phyloP scores from a whole-genome alignment of 179 eudicot species.

The Spergularia azorica region DNA sequence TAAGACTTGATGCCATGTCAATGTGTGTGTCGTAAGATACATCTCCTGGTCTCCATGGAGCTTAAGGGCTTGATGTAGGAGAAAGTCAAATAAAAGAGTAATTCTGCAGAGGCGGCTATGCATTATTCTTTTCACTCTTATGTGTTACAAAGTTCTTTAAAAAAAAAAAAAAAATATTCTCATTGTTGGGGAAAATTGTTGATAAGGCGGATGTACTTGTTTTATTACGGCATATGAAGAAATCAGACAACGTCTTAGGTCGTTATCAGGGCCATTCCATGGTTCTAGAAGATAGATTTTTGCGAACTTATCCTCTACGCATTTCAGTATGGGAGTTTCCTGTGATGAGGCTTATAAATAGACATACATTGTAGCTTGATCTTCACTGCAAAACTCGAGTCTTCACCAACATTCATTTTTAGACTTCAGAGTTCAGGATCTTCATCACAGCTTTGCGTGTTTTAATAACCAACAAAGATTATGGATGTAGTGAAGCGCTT shows the following conservation, averaged over 20 bases:
- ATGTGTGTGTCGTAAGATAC: constrained; percentile 2
- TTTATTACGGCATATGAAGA: constrained; percentile 18
- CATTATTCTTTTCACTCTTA: constrained; percentile 19
- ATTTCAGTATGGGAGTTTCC: background rate
- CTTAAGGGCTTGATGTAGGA: constrained; percentile 5
- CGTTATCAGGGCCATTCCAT: constrained; percentile 14
- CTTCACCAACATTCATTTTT: background rate
- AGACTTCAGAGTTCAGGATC: background rate
- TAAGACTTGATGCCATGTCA: background rate
- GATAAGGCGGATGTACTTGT: constrained; percentile 21
- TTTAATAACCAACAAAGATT: background rate
- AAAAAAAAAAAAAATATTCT: background rate
- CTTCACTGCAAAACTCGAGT: constrained; percentile 21
- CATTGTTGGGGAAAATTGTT: background rate
- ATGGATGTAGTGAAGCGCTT: constrained; percentile 42
- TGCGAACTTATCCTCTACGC: constrained; percentile 6
- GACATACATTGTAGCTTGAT: constrained; percentile 1
- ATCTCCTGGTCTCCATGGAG: constrained; percentile 3
- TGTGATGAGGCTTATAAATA: constrained; percentile 27
- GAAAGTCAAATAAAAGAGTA: background rate
- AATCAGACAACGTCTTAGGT: constrained; percentile 10
- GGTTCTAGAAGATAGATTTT: constrained; percentile 10
- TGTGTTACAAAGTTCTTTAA: background rate
- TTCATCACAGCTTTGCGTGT: too few species aligned
- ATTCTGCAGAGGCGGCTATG: constrained; percentile 13